These are phyloP conservation scores for Globisporangium canariense DNA, from an alignment of 352 stramenopile species.

Conservation along the genomic window DNA sequence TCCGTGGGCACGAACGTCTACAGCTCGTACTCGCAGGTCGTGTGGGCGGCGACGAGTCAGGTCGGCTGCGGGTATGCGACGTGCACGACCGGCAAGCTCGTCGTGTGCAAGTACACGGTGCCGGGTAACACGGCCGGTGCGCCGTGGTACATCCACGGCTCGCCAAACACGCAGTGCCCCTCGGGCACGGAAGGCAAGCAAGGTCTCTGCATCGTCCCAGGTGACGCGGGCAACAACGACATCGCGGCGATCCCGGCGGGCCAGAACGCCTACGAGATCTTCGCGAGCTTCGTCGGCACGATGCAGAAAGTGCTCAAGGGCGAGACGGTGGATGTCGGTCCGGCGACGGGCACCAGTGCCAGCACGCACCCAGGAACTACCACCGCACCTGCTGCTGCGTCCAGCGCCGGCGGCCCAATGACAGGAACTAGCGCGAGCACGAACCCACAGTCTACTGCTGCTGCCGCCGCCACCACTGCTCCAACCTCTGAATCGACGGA, in stretches of 20 bases:
- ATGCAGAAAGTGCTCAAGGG: conserved; percentile 50
- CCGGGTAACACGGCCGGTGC: conserved; percentile 46
- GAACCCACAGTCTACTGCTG: background rate
- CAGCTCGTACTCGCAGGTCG: conserved; percentile 73
- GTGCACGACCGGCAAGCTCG: conserved; percentile 35
- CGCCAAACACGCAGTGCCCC: conserved; percentile 45
- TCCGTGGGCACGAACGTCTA: conserved; percentile 54
- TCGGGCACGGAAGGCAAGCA: conserved; percentile 36
- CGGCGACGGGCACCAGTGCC: conserved; percentile 8
- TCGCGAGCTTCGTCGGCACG: conserved; percentile 44
- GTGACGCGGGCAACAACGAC: conserved; percentile 42
- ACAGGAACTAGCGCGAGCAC: conserved; percentile 2
- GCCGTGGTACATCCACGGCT: conserved; percentile 59
- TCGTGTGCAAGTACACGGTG: conserved; percentile 64
- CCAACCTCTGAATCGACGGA: background rate
- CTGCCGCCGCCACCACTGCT: conserved; percentile 3
- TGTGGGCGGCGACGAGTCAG: conserved; percentile 59
- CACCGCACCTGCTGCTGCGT: background rate
- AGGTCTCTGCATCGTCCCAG: conserved; percentile 50
- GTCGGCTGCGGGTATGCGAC: conserved; percentile 57
- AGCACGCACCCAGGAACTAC: conserved; percentile 14
- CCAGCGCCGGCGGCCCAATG: background rate
- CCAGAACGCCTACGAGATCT: conserved; percentile 57
- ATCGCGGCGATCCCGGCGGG: conserved; percentile 53
- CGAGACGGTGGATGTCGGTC: conserved; percentile 23